Evolutionary conservation across 2,329 filamentous ascomycete species (phyloP).

Genomic region (Sphaerostilbella broomeana): DNA sequence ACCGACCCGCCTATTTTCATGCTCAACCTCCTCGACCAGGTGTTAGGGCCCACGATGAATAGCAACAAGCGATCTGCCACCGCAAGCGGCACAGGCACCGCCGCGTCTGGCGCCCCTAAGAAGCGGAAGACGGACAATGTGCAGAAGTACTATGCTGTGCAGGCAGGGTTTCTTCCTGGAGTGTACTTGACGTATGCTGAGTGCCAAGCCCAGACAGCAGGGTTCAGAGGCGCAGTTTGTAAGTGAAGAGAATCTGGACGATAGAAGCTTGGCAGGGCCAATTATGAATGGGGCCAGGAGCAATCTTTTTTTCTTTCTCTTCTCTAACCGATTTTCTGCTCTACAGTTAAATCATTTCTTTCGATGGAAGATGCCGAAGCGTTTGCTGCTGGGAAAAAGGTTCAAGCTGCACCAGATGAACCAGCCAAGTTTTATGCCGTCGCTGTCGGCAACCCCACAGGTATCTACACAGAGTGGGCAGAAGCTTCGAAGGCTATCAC

Average conservation of each 20-base stretch:
- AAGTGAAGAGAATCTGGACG: conserved; percentile 37
- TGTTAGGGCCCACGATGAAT: conserved; percentile 19
- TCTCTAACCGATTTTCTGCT: neutral
- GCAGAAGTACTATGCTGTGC: conserved; percentile 59
- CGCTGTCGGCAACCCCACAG: conserved; percentile 50
- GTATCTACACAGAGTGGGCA: conserved; percentile 59
- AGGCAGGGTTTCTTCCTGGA: conserved; percentile 48
- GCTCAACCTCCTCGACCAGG: conserved; percentile 15
- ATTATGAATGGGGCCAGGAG: too few species aligned
- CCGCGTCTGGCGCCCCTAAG: conserved; percentile 25
- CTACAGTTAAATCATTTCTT: conserved; percentile 71
- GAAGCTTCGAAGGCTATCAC: conserved; percentile 66
- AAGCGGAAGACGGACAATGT: conserved; percentile 43
- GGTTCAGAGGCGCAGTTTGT: conserved; percentile 62
- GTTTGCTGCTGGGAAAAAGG: conserved; percentile 58
- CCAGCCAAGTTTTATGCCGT: conserved; percentile 53
- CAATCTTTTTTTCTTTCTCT: too few species aligned
- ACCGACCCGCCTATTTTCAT: conserved; percentile 20
- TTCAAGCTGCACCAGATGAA: conserved; percentile 32
- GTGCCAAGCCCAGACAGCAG: conserved; percentile 53
- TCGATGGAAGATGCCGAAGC: conserved; percentile 68
- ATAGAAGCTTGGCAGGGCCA: too few species aligned
- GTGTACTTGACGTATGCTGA: conserved; percentile 58
- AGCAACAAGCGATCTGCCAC: conserved; percentile 23
- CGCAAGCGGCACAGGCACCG: conserved; percentile 13